Conservation (phyloP, 2,329 filamentous ascomycete genomes). For the Orbilia brochopaga region DNA sequence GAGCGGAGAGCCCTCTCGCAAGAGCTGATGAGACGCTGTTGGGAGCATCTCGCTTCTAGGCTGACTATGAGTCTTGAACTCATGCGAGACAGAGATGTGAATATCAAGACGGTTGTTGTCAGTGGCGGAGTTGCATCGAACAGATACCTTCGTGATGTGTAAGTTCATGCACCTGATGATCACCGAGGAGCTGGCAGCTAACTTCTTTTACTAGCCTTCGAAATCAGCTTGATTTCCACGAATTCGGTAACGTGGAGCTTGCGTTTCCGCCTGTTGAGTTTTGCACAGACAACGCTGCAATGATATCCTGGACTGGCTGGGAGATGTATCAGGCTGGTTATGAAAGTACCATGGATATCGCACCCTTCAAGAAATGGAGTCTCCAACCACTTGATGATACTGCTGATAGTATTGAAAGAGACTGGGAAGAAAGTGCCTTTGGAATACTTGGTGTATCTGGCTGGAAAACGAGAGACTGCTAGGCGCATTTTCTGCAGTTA, state of each 20-base stretch:
- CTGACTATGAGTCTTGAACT: conserved; percentile 71
- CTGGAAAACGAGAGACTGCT: conserved; percentile 31
- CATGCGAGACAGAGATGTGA: conserved; percentile 27
- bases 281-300: conserved; percentile 95
- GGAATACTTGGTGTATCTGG: conserved; percentile 35
- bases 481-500: too few relatives aligned
- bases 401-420: conserved; percentile 14
- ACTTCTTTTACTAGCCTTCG: conserved; percentile 61
- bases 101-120: conserved; percentile 72
- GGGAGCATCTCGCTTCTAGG: conserved; percentile 82
- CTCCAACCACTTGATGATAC: conserved; percentile 43
- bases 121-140: conserved; percentile 92
- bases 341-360: conserved; percentile 67
- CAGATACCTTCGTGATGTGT: conserved; percentile 73
- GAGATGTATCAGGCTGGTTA: conserved; percentile 89
- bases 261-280: conserved; percentile 75
- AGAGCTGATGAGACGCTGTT: conserved; percentile 77
- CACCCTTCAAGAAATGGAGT: conserved; percentile 71
- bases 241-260: conserved; percentile 68
- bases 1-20: conserved; percentile 74
- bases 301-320: conserved; percentile 92
- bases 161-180: conserved; percentile 41
- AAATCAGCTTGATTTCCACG: conserved; percentile 63
- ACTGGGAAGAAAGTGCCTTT: conserved; percentile 48
- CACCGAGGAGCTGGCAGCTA: background rate